These are phyloP conservation scores for Diplodia sapinea DNA, from an alignment of 2,329 filamentous ascomycete species.

Conservation along the genomic window DNA sequence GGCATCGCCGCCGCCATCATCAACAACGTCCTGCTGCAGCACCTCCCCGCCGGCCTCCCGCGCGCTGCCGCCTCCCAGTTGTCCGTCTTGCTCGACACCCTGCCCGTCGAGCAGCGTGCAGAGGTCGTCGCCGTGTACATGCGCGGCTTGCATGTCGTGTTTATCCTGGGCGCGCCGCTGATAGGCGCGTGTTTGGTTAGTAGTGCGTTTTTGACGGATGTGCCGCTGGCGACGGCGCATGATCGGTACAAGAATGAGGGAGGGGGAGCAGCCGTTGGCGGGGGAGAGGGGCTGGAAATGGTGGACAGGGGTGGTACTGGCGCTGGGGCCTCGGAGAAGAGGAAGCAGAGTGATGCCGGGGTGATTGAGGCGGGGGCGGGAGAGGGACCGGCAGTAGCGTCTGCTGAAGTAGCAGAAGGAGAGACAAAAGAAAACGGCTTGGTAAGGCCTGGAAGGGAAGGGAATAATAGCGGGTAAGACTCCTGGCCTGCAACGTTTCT, in stretches of 20 bases:
- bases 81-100: conserved; percentile 2
- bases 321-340: background rate
- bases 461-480: background rate
- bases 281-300: background rate
- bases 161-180: conserved; percentile 13
- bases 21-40: conserved; percentile 43
- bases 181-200: conserved; percentile 20
- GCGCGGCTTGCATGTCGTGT: conserved; percentile 15
- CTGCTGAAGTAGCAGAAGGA: background rate
- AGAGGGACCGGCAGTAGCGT: background rate
- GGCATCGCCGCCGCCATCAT: conserved; percentile 60
- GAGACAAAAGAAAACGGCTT: background rate
- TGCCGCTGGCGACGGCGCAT: conserved; percentile 23
- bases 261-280: too few species aligned
- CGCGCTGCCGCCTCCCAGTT: background rate
- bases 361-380: background rate
- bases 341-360: too few species aligned
- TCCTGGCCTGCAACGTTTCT: background rate
- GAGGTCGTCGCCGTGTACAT: conserved; percentile 10
- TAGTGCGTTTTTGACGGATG: conserved; percentile 11
- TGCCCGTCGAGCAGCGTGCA: background rate
- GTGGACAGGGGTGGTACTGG: background rate
- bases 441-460: background rate
- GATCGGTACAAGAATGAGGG: conserved; percentile 16
- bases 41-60: conserved; percentile 20